Percentiles rank a stretch among this genome's conserved stretches.
phyloP scores from a whole-genome alignment of 2,329 filamentous ascomycete genomes.

The Ceratocystis alfenasii region DNA sequence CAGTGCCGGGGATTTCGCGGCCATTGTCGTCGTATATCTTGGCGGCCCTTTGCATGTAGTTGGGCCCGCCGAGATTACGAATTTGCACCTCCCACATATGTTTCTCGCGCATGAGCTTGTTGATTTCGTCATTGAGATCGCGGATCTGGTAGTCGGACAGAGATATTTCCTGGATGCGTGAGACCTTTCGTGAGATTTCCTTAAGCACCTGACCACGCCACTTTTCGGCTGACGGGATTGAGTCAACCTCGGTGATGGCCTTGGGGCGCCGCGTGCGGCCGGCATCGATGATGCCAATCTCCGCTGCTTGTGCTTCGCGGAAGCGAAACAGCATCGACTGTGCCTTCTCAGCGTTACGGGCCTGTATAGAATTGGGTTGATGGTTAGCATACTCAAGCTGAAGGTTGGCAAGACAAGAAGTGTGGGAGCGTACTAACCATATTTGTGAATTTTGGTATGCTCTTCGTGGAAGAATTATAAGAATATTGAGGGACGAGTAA shows the following conservation, averaged over 20 bases:
- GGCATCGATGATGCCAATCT: slow-evolving; percentile 90
- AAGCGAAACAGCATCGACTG: slow-evolving; percentile 99
- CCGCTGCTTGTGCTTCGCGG: slow-evolving; percentile 89
- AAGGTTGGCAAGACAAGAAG: neutral
- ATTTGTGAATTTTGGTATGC: neutral
- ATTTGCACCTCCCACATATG: slow-evolving; percentile 99
- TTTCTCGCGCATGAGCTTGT: slow-evolving; percentile 97
- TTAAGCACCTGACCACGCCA: slow-evolving; percentile 97
- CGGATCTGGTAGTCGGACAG: slow-evolving; percentile 96
- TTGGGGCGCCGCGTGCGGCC: slow-evolving; percentile 82
- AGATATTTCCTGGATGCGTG: slow-evolving; percentile 80
- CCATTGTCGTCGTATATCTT: slow-evolving; percentile 64
- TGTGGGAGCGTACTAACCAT: slow-evolving; percentile 6
- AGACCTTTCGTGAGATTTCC: slow-evolving; percentile 93
- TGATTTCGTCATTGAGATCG: slow-evolving; percentile 98
- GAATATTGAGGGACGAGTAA: neutral
- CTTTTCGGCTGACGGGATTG: slow-evolving; percentile 82
- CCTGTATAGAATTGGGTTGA: slow-evolving; percentile 39
- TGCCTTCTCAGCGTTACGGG: slow-evolving; percentile 94
- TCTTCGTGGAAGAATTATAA: neutral
- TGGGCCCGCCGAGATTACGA: slow-evolving; percentile 85
- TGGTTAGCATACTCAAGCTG: neutral
- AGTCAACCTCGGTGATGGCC: slow-evolving; percentile 73
- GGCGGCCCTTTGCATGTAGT: slow-evolving; percentile 72
- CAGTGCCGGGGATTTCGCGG: slow-evolving; percentile 58